phyloP scores from a whole-genome alignment of 176 grass and related monocot species.

The Musa beccarii region DNA sequence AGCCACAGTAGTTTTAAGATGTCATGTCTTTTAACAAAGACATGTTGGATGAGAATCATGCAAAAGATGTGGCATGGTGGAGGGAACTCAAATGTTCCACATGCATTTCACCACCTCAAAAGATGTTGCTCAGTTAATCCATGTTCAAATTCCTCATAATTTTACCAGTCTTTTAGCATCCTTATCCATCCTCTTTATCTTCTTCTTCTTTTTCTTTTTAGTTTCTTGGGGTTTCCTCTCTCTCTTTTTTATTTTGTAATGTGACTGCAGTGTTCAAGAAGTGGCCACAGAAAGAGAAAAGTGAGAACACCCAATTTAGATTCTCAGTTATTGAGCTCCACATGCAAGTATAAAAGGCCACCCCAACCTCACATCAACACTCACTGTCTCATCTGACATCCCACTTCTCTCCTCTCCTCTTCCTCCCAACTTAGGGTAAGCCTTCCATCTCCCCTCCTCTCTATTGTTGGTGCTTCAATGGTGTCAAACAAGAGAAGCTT shows the following conservation, averaged over 20 bases:
- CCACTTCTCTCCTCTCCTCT: neutral
- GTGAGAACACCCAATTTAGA: conserved; percentile 9
- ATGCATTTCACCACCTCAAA: neutral
- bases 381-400: neutral
- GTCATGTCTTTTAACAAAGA: conserved; percentile 6
- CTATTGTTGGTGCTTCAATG: too few relatives aligned
- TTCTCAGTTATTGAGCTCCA: conserved; percentile 3
- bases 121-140: conserved; percentile 7
- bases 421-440: neutral
- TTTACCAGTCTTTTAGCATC: neutral
- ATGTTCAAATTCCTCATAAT: too few relatives aligned
- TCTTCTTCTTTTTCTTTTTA: neutral
- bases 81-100: neutral
- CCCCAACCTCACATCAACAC: neutral
- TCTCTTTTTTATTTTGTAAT: neutral
- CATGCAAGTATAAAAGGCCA: conserved; percentile 4
- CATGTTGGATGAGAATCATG: neutral
- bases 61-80: neutral
- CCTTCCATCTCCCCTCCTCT: neutral
- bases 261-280: conserved; percentile 21
- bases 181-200: neutral
- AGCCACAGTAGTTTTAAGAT: neutral
- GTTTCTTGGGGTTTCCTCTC: too few relatives aligned
- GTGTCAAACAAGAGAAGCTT: neutral
- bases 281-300: conserved; percentile 1